A percentile compares a stretch with the other conserved stretches of the same genome.
Conservation (phyloP, 2,329 filamentous ascomycete genomes). For the Blastomyces parvus region DNA sequence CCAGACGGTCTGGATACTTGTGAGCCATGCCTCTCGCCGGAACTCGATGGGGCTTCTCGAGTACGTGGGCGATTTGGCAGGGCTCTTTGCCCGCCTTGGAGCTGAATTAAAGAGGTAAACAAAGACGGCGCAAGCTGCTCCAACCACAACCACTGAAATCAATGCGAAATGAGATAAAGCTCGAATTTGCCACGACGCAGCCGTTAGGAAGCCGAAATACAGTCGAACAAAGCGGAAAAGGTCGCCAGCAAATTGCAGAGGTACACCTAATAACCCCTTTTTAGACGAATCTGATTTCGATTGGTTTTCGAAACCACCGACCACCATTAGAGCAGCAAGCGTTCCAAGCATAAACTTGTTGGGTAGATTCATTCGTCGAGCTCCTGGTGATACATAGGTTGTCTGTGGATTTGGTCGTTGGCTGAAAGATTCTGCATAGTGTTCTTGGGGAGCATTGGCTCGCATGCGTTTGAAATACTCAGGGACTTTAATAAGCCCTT, state of each 20-base stretch:
- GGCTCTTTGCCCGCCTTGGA: conserved; percentile 43
- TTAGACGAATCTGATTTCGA: conserved; percentile 50
- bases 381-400: conserved; percentile 29
- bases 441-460: conserved; percentile 25
- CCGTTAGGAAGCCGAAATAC: conserved; percentile 19
- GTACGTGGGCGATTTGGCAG: conserved; percentile 26
- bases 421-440: conserved; percentile 34
- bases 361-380: conserved; percentile 43
- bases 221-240: conserved; percentile 20
- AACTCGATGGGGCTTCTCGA: conserved; percentile 60
- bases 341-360: conserved; percentile 87
- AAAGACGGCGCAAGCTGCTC: conserved; percentile 48
- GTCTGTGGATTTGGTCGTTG: conserved; percentile 20
- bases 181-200: conserved; percentile 30
- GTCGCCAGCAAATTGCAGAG: conserved; percentile 47
- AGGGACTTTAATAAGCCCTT: conserved; percentile 37
- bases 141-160: conserved; percentile 43
- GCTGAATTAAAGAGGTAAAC: conserved; percentile 50
- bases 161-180: conserved; percentile 40
- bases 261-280: conserved; percentile 58
- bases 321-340: conserved; percentile 80
- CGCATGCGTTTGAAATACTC: conserved; percentile 37
- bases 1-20: conserved; percentile 84
- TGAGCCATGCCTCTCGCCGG: conserved; percentile 82
- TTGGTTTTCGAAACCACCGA: conserved; percentile 67